phyloP scores from a whole-genome alignment of 495 filamentous ascomycete genomes.

The Peziza echinospora region DNA sequence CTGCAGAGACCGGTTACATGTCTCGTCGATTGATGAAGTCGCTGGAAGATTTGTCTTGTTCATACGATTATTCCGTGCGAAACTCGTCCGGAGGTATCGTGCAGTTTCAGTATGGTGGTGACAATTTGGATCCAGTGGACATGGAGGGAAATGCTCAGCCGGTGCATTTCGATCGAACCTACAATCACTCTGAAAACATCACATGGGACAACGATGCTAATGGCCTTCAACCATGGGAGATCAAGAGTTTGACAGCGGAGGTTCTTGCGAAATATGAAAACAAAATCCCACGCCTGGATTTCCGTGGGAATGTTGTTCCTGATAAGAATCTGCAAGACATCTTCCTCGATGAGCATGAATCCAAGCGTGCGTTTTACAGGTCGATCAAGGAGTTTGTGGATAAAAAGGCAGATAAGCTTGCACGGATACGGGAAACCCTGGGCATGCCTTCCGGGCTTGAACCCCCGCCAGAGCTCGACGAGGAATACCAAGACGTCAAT shows the following conservation, averaged over 20 bases:
- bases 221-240: slow-evolving; percentile 51
- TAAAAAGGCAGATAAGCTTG: slow-evolving; percentile 33
- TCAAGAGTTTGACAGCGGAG: slow-evolving; percentile 39
- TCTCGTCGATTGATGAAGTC: slow-evolving; percentile 95
- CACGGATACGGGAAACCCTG: slow-evolving; percentile 24
- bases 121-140: slow-evolving; percentile 82
- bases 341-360: slow-evolving; percentile 64
- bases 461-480: not conserved
- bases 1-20: slow-evolving; percentile 98
- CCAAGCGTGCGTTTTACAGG: slow-evolving; percentile 58
- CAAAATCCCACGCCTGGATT: slow-evolving; percentile 38
- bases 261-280: slow-evolving; percentile 42
- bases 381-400: slow-evolving; percentile 49
- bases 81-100: slow-evolving; percentile 69
- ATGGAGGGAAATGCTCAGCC: slow-evolving; percentile 92
- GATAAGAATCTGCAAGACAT: slow-evolving; percentile 30
- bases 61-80: slow-evolving; percentile 85
- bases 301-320: slow-evolving; percentile 22
- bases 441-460: not conserved
- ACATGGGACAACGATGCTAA: slow-evolving; percentile 58
- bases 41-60: slow-evolving; percentile 73
- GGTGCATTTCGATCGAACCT: slow-evolving; percentile 82
- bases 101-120: slow-evolving; percentile 92
- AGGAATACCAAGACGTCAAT: not conserved
- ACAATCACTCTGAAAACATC: slow-evolving; percentile 56